Conservation (phyloP, 1,139 yeast species). For the Yamadazyma aaseri region DNA sequence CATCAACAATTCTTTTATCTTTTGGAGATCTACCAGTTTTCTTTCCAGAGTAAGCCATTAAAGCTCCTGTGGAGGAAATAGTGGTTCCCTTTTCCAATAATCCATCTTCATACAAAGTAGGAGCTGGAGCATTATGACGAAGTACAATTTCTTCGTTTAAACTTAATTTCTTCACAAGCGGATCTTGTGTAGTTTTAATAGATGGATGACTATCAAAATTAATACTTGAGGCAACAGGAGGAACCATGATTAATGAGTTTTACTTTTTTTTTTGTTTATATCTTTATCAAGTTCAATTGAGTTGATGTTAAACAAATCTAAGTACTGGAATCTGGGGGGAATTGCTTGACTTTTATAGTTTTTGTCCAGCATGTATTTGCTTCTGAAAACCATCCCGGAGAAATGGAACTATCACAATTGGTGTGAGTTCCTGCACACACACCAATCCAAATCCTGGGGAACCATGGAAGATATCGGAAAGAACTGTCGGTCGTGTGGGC, state of each 20-base stretch:
- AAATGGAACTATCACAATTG: conserved; percentile 1
- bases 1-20: conserved; percentile 97
- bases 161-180: conserved; percentile 43
- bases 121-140: conserved; percentile 91
- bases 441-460: conserved; percentile 1
- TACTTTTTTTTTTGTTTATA: conserved; percentile 18
- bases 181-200: conserved; percentile 42
- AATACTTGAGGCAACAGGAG: conserved; percentile 49
- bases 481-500: not conserved
- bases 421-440: not conserved
- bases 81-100: conserved; percentile 88
- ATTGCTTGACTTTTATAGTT: not conserved
- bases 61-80: conserved; percentile 90
- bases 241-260: too few species aligned
- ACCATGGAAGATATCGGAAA: not conserved
- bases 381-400: conserved; percentile 1
- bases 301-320: not conserved
- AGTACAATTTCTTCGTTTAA: conserved; percentile 50
- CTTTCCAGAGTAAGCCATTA: conserved; percentile 92
- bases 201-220: conserved; percentile 45
- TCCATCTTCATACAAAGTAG: conserved; percentile 93
- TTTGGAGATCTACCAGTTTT: conserved; percentile 98
- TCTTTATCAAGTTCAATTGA: not conserved
- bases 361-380: not conserved
- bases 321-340: not conserved